Evolutionary conservation across 768 basidiomycete species (phyloP).

Genomic region (Termitomyces sp.): DNA sequence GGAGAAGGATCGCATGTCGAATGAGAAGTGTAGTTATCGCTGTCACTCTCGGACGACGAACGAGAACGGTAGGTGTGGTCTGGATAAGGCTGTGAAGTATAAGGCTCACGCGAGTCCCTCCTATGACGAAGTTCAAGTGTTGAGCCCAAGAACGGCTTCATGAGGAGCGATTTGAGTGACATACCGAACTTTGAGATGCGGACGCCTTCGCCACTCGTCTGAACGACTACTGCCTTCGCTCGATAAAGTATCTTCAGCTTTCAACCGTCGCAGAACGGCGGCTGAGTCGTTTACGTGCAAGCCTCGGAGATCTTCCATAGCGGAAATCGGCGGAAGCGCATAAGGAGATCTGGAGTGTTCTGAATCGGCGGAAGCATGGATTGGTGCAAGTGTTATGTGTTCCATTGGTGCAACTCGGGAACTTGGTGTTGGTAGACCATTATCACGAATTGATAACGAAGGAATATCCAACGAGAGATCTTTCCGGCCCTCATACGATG

Average conservation of each 20-base stretch:
- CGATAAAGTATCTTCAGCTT: constrained; percentile 42
- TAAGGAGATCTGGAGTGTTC: constrained; percentile 34
- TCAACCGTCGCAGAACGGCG: constrained; percentile 61
- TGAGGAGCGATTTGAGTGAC: neutral
- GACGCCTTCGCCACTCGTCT: constrained; percentile 34
- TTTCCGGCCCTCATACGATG: constrained; percentile 13
- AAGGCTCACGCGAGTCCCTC: neutral
- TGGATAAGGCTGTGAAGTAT: constrained; percentile 10
- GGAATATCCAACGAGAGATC: constrained; percentile 29
- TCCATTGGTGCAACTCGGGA: constrained; percentile 15
- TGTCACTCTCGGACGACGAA: constrained; percentile 14
- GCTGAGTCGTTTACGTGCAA: constrained; percentile 50
- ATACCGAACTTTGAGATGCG: constrained; percentile 31
- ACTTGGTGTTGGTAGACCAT: neutral
- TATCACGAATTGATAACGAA: constrained; percentile 20
- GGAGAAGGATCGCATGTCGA: constrained; percentile 50
- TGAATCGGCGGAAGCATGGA: constrained; percentile 25
- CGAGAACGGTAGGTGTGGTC: constrained; percentile 10
- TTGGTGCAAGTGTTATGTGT: constrained; percentile 36
- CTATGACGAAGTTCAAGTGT: constrained; percentile 1
- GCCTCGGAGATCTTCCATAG: constrained; percentile 58
- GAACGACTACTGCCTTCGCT: constrained; percentile 18
- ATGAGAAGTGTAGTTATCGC: constrained; percentile 22
- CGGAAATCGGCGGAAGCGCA: constrained; percentile 64
- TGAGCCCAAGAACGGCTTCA: neutral